Evolutionary conservation across 148 eudicot species (phyloP), one percentile per base, ranked within the genome.

Genomic region (Vaccinium corymbosum): DNA sequence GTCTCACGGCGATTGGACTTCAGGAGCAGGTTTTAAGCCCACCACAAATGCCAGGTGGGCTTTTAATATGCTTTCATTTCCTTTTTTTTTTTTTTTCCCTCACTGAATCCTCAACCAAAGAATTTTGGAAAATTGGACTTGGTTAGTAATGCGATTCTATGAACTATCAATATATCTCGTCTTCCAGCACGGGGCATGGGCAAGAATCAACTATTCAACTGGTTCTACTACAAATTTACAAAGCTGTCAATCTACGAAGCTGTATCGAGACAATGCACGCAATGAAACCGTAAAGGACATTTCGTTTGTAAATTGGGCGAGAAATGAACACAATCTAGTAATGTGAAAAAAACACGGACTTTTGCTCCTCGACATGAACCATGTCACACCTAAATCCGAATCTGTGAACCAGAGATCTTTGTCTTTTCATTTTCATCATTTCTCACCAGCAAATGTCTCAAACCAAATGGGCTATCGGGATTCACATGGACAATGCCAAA

Each of bases 381-480:
- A 27, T 12, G 27, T 14, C 73, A 7, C 17, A 13, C 73, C 73
- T 27, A 27, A 35, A 35, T 35, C 38, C 38, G 38, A 35, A 68
- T 27, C 3, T 27, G 73, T 27, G 38, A 68, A 27, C 73, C 73
- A 68, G 38, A 68, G 71, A 5, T 68, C 7, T 25, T 11, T 4
- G 9, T 68, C 38, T 27, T 68, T 68, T 13, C 17, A 27, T 3
- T 27, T 68, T 27, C 38, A 68, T 12, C 73, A 68, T 68, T 68
- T 12, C 73, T 68, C 73, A 68, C 73, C 73, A 68, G 73, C 73
- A 27, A 68, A 68, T 68, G 73, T 68, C 16, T 68, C 73, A 12
- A 68, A 4, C 17, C 38, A 27, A 68, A 27, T 68, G 38, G 73
- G 73, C 73, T 27, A 27, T 12, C 1, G 0, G 73, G 73, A 27